Percentiles rank a stretch among this genome's conserved stretches.
Evolutionary conservation across 1,139 yeast species (phyloP).

Genomic region (Eremothecium coryli): DNA sequence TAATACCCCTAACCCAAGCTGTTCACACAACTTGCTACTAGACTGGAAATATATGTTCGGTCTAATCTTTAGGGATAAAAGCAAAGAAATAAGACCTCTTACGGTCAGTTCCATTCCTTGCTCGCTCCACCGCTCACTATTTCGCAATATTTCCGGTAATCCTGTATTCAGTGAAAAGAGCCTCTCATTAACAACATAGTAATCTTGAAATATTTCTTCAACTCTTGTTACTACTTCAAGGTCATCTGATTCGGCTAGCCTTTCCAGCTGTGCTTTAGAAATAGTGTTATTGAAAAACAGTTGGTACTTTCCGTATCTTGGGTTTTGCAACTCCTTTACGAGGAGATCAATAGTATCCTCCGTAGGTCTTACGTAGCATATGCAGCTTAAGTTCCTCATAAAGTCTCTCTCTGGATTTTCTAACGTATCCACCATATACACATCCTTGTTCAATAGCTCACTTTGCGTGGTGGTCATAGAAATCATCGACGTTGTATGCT

Average conservation of each 20-base stretch:
- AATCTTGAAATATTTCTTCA: conserved; percentile 79
- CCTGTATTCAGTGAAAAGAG: conserved; percentile 44
- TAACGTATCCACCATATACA: conserved; percentile 67
- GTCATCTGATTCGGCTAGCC: conserved; percentile 84
- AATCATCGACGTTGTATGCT: conserved; percentile 68
- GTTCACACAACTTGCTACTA: conserved; percentile 36
- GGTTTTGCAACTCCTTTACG: conserved; percentile 58
- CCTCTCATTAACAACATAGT: conserved; percentile 60
- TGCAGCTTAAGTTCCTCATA: conserved; percentile 75
- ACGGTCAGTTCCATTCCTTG: conserved; percentile 39
- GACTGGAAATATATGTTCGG: conserved; percentile 74
- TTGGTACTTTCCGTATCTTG: conserved; percentile 72
- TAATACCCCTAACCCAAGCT: conserved; percentile 62
- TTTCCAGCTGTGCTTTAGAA: conserved; percentile 67
- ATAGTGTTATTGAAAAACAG: conserved; percentile 69
- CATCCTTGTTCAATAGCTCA: conserved; percentile 67
- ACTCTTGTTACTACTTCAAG: conserved; percentile 68
- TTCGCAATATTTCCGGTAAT: conserved; percentile 18
- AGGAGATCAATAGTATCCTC: conserved; percentile 52
- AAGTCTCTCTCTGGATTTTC: conserved; percentile 59
- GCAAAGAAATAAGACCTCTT: conserved; percentile 52
- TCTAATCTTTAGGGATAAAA: conserved; percentile 64
- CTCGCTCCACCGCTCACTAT: conserved; percentile 36
- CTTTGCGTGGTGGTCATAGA: conserved; percentile 86
- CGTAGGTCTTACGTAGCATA: conserved; percentile 70